Conservation (phyloP, 495 filamentous ascomycete species). For the Daldinia loculata region DNA sequence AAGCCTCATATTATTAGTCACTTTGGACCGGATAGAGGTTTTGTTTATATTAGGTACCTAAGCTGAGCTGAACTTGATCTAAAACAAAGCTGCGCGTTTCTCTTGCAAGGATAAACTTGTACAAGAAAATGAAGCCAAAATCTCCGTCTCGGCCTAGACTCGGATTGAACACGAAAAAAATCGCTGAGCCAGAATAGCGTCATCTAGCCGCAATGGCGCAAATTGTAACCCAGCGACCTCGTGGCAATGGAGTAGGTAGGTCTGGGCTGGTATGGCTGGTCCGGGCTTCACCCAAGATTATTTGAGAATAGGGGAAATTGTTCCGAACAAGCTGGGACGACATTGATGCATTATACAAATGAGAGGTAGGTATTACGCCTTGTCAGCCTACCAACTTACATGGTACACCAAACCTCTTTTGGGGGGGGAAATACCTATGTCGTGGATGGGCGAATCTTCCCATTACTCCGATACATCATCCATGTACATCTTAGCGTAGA, state of each 20-base stretch:
- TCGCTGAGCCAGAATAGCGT: conserved; percentile 24
- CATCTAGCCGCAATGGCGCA: conserved; percentile 32
- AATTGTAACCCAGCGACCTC: conserved; percentile 38
- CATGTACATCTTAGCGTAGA: not conserved
- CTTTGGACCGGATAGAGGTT: not conserved
- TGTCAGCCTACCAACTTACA: not conserved
- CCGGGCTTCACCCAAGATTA: conserved; percentile 13
- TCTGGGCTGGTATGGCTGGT: conserved; percentile 9
- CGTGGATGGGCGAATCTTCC: not conserved
- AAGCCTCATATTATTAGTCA: not conserved
- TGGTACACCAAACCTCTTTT: not conserved
- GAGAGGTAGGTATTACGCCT: not conserved
- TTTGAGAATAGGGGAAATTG: conserved; percentile 25
- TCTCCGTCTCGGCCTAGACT: conserved; percentile 19
- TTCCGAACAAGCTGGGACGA: conserved; percentile 7
- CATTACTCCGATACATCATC: not conserved
- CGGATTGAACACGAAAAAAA: conserved; percentile 19
- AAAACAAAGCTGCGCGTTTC: conserved; percentile 1
- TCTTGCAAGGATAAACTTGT: conserved; percentile 15
- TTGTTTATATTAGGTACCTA: not conserved
- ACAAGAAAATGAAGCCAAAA: conserved; percentile 11
- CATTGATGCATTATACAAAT: not conserved
- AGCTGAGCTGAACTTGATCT: conserved; percentile 6
- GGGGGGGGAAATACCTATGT: not conserved
- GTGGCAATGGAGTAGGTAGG: conserved; percentile 26